Percentiles rank a stretch among this genome's conserved stretches.
These are phyloP conservation scores for Eutrema heterophyllum DNA, from an alignment of 345 rosid species.

Conservation along the genomic window DNA sequence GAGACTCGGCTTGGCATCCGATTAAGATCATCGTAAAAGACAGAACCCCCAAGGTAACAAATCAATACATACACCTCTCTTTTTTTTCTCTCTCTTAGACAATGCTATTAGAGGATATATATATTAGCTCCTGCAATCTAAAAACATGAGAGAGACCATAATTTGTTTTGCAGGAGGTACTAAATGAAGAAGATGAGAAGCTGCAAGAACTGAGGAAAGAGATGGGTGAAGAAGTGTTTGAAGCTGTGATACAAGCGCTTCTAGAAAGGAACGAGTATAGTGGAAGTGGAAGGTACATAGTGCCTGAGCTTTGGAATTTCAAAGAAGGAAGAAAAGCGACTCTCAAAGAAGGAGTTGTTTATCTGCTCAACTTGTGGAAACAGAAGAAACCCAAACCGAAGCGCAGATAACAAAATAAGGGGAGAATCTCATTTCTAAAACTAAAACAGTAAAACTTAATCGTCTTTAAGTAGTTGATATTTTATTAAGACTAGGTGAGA, in stretches of 20 bases:
- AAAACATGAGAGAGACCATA: not conserved
- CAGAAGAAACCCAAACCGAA: constrained; percentile 5
- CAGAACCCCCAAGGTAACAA: constrained; percentile 12
- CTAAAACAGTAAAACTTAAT: too few relatives aligned
- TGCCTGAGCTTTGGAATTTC: constrained; percentile 59
- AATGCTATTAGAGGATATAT: not conserved
- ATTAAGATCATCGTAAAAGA: constrained; percentile 2
- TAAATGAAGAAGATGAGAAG: constrained; percentile 50
- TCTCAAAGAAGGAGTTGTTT: constrained; percentile 41
- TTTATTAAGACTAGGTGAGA: too few relatives aligned
- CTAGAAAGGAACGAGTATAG: constrained; percentile 49
- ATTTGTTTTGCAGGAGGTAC: constrained; percentile 34
- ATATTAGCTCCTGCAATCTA: not conserved
- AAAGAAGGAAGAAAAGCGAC: constrained; percentile 42
- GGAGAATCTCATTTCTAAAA: too few relatives aligned
- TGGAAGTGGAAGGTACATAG: constrained; percentile 51
- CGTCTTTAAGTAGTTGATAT: too few relatives aligned
- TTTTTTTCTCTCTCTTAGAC: not conserved
- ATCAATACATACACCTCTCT: not conserved
- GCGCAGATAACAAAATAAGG: not conserved
- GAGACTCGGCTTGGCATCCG: constrained; percentile 35
- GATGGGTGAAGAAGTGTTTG: constrained; percentile 43
- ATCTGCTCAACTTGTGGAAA: constrained; percentile 18
- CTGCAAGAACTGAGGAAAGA: constrained; percentile 39
- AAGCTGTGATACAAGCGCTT: constrained; percentile 43